phyloP scores from a whole-genome alignment of 495 filamentous ascomycete genomes.

The Aspergillus ostianus region DNA sequence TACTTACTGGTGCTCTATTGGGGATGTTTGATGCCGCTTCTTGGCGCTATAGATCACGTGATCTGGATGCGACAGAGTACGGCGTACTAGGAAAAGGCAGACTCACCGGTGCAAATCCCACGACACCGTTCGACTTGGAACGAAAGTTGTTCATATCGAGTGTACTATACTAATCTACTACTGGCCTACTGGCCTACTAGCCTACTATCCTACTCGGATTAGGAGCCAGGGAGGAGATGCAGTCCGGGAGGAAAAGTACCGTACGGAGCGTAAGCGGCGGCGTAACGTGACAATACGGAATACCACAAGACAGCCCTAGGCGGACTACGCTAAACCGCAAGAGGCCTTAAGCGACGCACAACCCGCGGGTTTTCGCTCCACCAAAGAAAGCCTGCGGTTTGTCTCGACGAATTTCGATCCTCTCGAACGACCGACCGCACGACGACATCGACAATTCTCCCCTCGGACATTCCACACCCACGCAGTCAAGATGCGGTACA shows the following conservation, averaged over 20 bases:
- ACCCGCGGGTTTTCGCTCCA: conserved; percentile 50
- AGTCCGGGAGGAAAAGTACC: background rate
- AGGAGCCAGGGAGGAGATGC: background rate
- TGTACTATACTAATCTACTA: too few relatives aligned
- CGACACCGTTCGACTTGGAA: too few relatives aligned
- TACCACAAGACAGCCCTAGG: conserved; percentile 35
- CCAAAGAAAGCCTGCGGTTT: conserved; percentile 31
- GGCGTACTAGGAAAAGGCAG: too few relatives aligned
- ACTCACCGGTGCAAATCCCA: too few relatives aligned
- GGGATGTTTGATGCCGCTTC: background rate
- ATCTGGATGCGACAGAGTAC: too few relatives aligned
- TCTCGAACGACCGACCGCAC: conserved; percentile 40
- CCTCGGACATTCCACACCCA: conserved; percentile 47
- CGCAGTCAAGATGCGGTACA: conserved; percentile 89
- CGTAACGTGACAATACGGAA: background rate
- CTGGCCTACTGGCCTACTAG: too few relatives aligned
- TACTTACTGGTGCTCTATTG: too few relatives aligned
- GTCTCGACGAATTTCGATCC: conserved; percentile 46
- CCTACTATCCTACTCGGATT: too few relatives aligned
- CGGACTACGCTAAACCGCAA: conserved; percentile 36
- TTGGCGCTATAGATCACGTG: background rate
- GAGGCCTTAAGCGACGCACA: conserved; percentile 50
- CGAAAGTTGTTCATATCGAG: too few relatives aligned
- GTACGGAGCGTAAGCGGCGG: background rate
- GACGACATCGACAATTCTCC: conserved; percentile 49